phyloP scores from a whole-genome alignment of 2,329 filamentous ascomycete genomes.

The Cercospora zeina region DNA sequence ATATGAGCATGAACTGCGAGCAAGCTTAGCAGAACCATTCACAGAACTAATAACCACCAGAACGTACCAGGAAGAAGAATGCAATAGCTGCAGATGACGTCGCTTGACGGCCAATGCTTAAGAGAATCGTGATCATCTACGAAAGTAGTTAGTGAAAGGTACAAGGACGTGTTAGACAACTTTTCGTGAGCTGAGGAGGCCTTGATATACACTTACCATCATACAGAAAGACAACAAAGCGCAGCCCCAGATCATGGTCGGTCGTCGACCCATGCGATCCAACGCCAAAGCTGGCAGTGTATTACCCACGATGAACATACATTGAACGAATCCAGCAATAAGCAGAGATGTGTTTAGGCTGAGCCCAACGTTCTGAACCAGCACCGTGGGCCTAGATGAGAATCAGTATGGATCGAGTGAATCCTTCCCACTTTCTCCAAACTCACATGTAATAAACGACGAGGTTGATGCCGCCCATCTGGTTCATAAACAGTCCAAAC shows the following conservation, averaged over 20 bases:
- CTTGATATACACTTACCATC: background rate
- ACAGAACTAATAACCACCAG: background rate
- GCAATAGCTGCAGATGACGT: background rate
- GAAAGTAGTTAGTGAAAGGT: too few species aligned
- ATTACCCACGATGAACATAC: slow-evolving; percentile 45
- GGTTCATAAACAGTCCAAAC: slow-evolving; percentile 44
- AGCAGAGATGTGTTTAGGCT: slow-evolving; percentile 45
- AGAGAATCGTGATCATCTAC: background rate
- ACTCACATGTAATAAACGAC: slow-evolving; percentile 48
- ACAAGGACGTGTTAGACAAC: too few species aligned
- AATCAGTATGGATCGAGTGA: slow-evolving; percentile 14
- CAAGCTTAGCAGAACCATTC: background rate
- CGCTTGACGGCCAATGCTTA: background rate
- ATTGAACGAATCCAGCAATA: slow-evolving; percentile 46
- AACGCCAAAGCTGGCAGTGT: slow-evolving; percentile 47
- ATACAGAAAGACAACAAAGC: background rate
- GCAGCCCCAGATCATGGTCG: background rate
- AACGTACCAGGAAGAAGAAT: background rate
- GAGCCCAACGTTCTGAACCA: slow-evolving; percentile 50
- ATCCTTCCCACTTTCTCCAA: background rate
- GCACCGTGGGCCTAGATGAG: background rate
- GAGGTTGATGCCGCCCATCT: slow-evolving; percentile 40
- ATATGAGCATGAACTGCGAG: slow-evolving; percentile 28
- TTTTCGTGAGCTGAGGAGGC: too few species aligned
- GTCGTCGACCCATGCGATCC: slow-evolving; percentile 42